Evolutionary conservation across 768 basidiomycete genomes (phyloP).

Genomic region (Peribolospora baueri): DNA sequence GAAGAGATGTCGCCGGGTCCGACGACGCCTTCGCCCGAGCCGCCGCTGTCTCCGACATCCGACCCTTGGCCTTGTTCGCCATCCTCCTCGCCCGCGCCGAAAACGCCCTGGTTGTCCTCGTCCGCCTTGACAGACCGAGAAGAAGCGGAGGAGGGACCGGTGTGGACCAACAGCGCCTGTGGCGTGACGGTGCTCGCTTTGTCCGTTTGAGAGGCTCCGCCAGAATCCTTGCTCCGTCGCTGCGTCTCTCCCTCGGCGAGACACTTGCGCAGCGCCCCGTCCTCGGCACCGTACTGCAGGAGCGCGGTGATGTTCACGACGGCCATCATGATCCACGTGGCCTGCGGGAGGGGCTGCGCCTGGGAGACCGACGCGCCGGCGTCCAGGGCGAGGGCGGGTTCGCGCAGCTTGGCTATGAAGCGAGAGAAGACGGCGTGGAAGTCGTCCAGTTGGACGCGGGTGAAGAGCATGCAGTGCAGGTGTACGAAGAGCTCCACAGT

Average conservation of each 20-base stretch:
- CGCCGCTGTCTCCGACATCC: too few species aligned
- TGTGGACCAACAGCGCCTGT: constrained; percentile 3
- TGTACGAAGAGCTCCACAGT: constrained; percentile 61
- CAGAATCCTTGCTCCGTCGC: too few species aligned
- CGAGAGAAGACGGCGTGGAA: constrained; percentile 58
- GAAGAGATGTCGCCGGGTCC: too few species aligned
- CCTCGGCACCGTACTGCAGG: constrained; percentile 63
- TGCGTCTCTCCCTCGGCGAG: neutral
- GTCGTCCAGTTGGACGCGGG: constrained; percentile 78
- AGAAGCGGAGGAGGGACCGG: too few species aligned
- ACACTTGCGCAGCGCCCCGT: constrained; percentile 37
- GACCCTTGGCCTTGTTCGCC: too few species aligned
- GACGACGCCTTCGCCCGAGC: neutral
- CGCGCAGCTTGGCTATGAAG: constrained; percentile 38
- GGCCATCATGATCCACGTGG: constrained; percentile 92
- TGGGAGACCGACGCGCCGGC: neutral
- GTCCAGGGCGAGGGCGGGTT: constrained; percentile 4
- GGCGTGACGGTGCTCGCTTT: constrained; percentile 3
- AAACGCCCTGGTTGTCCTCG: too few species aligned
- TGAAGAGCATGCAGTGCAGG: constrained; percentile 92
- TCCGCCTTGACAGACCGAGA: too few species aligned
- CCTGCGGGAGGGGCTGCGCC: neutral
- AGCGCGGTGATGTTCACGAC: constrained; percentile 55
- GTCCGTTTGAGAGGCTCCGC: too few species aligned
- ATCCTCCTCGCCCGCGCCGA: too few species aligned